These are phyloP conservation scores for Aphanoascus verrucosus DNA, from an alignment of 2,329 filamentous ascomycete species.

Conservation along the genomic window DNA sequence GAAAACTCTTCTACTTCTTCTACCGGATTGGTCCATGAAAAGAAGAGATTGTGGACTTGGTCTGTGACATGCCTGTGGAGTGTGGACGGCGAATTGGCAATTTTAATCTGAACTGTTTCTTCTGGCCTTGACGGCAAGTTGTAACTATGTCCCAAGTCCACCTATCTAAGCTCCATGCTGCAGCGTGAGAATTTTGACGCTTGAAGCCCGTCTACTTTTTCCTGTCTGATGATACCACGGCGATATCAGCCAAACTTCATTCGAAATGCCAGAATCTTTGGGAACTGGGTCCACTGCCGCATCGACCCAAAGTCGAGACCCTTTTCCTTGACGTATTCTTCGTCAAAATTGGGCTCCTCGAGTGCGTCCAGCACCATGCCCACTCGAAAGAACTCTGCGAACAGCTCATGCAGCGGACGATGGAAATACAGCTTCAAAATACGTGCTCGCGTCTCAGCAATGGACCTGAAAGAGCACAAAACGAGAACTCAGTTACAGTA, in stretches of 20 bases:
- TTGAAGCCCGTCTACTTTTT: too few species aligned
- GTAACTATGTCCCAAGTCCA: too few species aligned
- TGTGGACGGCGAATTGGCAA: too few species aligned
- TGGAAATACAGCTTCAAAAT: slow-evolving; percentile 31
- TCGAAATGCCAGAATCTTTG: slow-evolving; percentile 17
- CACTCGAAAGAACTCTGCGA: slow-evolving; percentile 35
- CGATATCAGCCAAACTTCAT: slow-evolving; percentile 5
- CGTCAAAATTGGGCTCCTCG: slow-evolving; percentile 40
- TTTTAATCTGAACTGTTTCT: too few species aligned
- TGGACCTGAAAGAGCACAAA: not conserved
- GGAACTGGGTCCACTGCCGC: slow-evolving; percentile 15
- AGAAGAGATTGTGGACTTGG: too few species aligned
- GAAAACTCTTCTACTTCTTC: too few species aligned
- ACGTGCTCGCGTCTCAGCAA: not conserved
- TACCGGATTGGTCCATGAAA: too few species aligned
- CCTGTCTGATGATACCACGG: too few species aligned
- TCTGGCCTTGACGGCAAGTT: too few species aligned
- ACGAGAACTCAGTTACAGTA: not conserved
- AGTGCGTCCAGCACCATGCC: slow-evolving; percentile 38
- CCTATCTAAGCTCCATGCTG: not conserved
- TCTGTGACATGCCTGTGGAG: too few species aligned
- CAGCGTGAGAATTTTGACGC: too few species aligned
- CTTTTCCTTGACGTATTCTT: slow-evolving; percentile 15
- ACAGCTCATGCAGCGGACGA: slow-evolving; percentile 37
- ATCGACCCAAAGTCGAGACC: slow-evolving; percentile 10